Evolutionary conservation across 2,329 filamentous ascomycete genomes (phyloP), one percentile per base, ranked within the genome.

Genomic region (Talaromyces sp.): DNA sequence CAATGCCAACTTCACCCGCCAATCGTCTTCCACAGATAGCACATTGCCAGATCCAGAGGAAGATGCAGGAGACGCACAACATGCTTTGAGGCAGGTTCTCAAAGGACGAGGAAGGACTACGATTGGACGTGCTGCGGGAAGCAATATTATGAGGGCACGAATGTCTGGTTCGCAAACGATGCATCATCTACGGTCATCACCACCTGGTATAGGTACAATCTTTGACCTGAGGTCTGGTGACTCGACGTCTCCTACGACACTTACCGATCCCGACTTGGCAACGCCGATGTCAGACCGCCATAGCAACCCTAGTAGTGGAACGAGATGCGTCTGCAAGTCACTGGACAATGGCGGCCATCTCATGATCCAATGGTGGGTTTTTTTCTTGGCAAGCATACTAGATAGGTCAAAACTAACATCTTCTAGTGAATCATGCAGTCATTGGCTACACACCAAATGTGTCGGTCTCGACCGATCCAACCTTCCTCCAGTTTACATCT

Each of bases 361-460:
- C 33, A 84, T 88, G 81, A 80, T 88, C 54, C 84, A 86, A 75
- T 88, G 80, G 80, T 82, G 71, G 69, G 74, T 69, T 55, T 44
- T 54, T 33, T n/a, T n/a, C n/a, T n/a, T n/a, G n/a, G n/a, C n/a
- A 1, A 18, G 40, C 39, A 6, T 60, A 7, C 33, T 40, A 28
- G 21, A 31, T 7, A 23, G 2, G 14, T 3, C 46, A 28, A 5
- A 31, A 28, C 60, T 62, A 50, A 62, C 52, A 18, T 18, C 6
- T 28, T 14, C 61, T 65, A 82, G 86, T 73, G 83, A 85, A 71
- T 84, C 82, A 25, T 88, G 85, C 74, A 82, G 78, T n/a, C 85
- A 86, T 67, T 88, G 84, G 82, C 76, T 85, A 33, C 86, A 88
- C 68, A 82, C 82, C 35, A 77, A 78, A 61, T 88, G 86, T 67